Percentiles rank a stretch among this genome's conserved stretches.
Evolutionary conservation across 306 rosid species (phyloP).

Genomic region (Herpetospermum pedunculosum): DNA sequence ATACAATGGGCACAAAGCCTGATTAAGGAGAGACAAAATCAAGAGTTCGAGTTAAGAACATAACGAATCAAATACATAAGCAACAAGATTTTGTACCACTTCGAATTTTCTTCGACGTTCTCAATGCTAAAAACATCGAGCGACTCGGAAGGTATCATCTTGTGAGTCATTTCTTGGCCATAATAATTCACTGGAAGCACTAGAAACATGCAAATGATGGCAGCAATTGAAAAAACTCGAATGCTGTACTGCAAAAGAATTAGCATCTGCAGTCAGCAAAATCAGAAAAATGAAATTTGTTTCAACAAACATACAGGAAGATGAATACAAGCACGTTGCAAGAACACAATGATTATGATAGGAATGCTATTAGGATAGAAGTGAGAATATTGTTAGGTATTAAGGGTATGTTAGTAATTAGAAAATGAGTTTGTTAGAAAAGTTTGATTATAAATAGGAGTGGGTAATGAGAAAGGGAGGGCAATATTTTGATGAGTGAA

Average conservation of each 20-base stretch:
- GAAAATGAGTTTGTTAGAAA: too few species aligned
- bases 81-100: conserved; percentile 38
- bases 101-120: conserved; percentile 66
- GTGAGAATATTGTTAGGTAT: too few species aligned
- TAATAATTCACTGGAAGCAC: conserved; percentile 93
- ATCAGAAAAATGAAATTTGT: conserved; percentile 16
- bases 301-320: background rate
- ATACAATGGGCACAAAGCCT: conserved; percentile 98
- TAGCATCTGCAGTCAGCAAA: conserved; percentile 18
- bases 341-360: background rate
- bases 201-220: conserved; percentile 40
- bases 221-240: conserved; percentile 63
- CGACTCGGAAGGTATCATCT: conserved; percentile 48
- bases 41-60: background rate
- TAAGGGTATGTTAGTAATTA: too few species aligned
- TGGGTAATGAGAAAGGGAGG: too few species aligned
- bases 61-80: background rate
- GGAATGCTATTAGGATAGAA: too few species aligned
- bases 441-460: too few species aligned
- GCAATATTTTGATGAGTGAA: too few species aligned
- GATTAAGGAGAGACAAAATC: conserved; percentile 18
- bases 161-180: conserved; percentile 35
- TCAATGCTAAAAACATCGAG: conserved; percentile 67
- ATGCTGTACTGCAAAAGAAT: conserved; percentile 41
- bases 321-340: background rate